Percentiles rank a stretch among this genome's conserved stretches.
phyloP scores from a whole-genome alignment of 768 basidiomycete species.

The Lenzites betulinus region DNA sequence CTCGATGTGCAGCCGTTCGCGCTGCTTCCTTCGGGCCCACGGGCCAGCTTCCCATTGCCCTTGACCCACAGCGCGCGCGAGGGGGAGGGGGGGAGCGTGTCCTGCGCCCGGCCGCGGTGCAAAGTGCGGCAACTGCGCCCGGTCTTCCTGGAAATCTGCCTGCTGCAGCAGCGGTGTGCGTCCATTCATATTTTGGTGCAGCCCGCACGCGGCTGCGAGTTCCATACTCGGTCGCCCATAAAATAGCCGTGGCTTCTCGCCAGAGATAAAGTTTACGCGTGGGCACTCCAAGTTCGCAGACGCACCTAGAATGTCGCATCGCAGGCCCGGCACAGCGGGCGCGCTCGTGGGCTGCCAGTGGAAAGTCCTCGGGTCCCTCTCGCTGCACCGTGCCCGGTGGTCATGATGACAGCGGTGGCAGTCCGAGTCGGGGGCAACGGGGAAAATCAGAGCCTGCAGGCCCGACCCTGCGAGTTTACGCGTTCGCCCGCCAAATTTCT shows the following conservation, averaged over 20 bases:
- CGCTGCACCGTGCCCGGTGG: too few relatives aligned
- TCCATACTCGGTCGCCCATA: slow-evolving; percentile 7
- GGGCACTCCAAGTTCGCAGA: neutral
- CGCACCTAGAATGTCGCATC: neutral
- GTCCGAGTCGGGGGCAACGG: too few relatives aligned
- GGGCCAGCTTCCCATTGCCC: slow-evolving; percentile 3
- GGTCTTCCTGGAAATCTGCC: neutral
- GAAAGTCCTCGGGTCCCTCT: too few relatives aligned
- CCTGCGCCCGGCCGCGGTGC: too few relatives aligned
- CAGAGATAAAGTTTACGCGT: slow-evolving; percentile 8
- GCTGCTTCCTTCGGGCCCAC: neutral
- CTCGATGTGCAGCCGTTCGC: neutral
- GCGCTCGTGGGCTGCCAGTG: neutral
- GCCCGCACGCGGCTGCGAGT: neutral
- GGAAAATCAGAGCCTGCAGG: too few relatives aligned
- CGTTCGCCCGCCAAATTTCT: too few relatives aligned
- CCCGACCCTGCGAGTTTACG: too few relatives aligned
- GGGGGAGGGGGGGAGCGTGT: neutral
- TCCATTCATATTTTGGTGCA: too few relatives aligned
- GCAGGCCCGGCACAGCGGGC: neutral
- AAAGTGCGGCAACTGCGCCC: neutral
- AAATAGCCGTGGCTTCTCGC: slow-evolving; percentile 8
- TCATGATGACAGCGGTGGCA: too few relatives aligned
- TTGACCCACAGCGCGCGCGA: neutral
- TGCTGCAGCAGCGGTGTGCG: too few relatives aligned